Base-by-base conservation (phyloP, 2,329 filamentous ascomycete genomes). In the Dactylellina drechsleri region DNA sequence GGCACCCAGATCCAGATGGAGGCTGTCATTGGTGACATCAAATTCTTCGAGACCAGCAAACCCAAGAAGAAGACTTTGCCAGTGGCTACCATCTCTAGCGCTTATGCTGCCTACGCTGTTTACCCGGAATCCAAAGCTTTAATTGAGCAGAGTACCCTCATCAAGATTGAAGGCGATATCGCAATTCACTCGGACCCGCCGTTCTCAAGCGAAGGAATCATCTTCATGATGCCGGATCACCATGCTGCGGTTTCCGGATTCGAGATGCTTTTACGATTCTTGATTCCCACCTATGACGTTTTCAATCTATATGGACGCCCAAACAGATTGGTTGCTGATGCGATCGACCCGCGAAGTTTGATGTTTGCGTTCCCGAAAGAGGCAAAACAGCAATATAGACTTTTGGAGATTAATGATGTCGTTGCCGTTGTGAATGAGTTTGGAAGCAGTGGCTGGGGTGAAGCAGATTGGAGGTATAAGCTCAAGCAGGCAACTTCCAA, bases 291-390 rank as follows among this genome's bases (percentile, higher is more conserved):
- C 0, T 99, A 92, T 85, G 95, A 99, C 81, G 92, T 92, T 0
- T 99, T 97, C 81, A 89, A 87, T 45, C 85, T 99, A 0, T 99
- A 99, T 79, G 95, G 95, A 28, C 90, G 95, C 20, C 95, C 95
- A 0, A 91, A 88, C 28, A 89, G 92, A 76, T 85, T 99, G 52
- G 89, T 97, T 40, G 92, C 95, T 1, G 96, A 96, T 80, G 90
- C 91, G 0, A 87, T 93, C 52, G 93, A 98, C 82, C 85, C 91
- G 2, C 88, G 92, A 53, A 96, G 95, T 67, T 85, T 99, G 77
- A 99, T 99, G 95, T 99, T 98, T 82, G 95, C 93, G 4, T 96
- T 99, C 90, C 94, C 95, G 0, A 92, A 91, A 79, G 89, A 95
- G 78, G 89, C 90, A 5, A 64, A 49, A 23, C 36, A 23, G 62